phyloP scores from a whole-genome alignment of 805 yeast species.

The Saturnispora diversa region DNA sequence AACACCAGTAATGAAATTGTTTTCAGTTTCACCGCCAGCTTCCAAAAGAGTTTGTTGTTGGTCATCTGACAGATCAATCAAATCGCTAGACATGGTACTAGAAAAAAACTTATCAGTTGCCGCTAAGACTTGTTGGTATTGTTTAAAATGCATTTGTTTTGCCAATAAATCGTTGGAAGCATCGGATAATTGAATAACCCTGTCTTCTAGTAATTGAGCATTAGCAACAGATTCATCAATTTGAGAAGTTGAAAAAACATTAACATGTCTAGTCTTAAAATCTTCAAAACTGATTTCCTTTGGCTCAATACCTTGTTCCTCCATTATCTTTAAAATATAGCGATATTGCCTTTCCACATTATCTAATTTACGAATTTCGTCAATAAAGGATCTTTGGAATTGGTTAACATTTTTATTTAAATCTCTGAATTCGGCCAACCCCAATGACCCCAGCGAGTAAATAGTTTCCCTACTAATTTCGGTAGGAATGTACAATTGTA shows the following conservation, averaged over 20 bases:
- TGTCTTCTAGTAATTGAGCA: slow-evolving; percentile 61
- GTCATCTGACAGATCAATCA: slow-evolving; percentile 24
- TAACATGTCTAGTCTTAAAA: slow-evolving; percentile 14
- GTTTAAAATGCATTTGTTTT: slow-evolving; percentile 59
- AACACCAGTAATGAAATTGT: slow-evolving; percentile 69
- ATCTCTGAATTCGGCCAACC: slow-evolving; percentile 83
- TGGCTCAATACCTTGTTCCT: slow-evolving; percentile 26
- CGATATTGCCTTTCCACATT: slow-evolving; percentile 83
- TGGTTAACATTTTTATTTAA: slow-evolving; percentile 73
- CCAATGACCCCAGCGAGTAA: slow-evolving; percentile 78
- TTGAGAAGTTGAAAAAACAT: slow-evolving; percentile 31
- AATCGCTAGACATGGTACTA: slow-evolving; percentile 18
- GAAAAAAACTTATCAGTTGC: slow-evolving; percentile 44
- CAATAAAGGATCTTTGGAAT: slow-evolving; percentile 86
- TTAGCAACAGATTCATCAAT: slow-evolving; percentile 64
- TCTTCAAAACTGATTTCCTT: slow-evolving; percentile 22
- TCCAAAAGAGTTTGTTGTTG: slow-evolving; percentile 32
- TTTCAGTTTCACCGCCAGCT: slow-evolving; percentile 32
- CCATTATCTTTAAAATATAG: slow-evolving; percentile 43
- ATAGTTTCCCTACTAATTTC: slow-evolving; percentile 84
- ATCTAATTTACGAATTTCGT: slow-evolving; percentile 77
- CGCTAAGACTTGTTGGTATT: slow-evolving; percentile 55
- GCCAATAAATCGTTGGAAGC: slow-evolving; percentile 57
- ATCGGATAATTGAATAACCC: slow-evolving; percentile 62
- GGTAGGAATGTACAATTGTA: slow-evolving; percentile 84